Evolutionary conservation across 2,329 filamentous ascomycete species (phyloP), one percentile per base, ranked within the genome.

Genomic region (Fusarium cicatricum): DNA sequence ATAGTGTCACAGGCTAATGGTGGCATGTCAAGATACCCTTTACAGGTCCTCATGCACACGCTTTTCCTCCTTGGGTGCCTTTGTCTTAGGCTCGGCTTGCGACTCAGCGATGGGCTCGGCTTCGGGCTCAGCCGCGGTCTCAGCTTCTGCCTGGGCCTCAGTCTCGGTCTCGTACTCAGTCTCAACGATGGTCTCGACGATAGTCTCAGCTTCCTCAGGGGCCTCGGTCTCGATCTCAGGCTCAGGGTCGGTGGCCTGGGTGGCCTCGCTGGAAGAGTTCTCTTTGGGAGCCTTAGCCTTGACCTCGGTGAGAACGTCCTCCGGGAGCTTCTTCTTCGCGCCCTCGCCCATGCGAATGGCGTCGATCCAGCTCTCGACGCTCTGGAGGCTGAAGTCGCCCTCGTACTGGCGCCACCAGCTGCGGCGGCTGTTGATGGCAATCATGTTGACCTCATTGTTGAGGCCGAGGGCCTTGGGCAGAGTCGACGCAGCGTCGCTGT

Each of bases 321-420:
- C 82, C 0, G 90, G 90, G 36, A 95, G 73, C 77, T 88, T 90
- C 68, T 87, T 82, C 81, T 94, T 97, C 55, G 83, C 78, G 3
- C 91, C 90, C 71, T 98, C 94, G 46, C 93, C 91, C 81, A 99
- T 83, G 32, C 92, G 88, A 59, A 98, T 92, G n/a, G 85, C 83
- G 70, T 99, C 95, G 55, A 99, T 85, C 92, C 94, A 99, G 58
- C 80, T 78, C 77, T 97, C 91, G 26, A 99, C 78, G 21, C 82
- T 84, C 48, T 83, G 79, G 19, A 81, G 71, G 49, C 83, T 85
- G 38, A 86, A 87, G 37, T 83, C 78, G 3, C 83, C 85, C 41
- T 85, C 77, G 72, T 91, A 95, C 53, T 83, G 85, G 68, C 90
- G 89, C 85, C 88, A 96, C 95, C 95, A 99, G 36, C 85, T 83